These are phyloP conservation scores for Debaryomyces hansenii DNA, from an alignment of 805 yeast species.

Conservation along the genomic window DNA sequence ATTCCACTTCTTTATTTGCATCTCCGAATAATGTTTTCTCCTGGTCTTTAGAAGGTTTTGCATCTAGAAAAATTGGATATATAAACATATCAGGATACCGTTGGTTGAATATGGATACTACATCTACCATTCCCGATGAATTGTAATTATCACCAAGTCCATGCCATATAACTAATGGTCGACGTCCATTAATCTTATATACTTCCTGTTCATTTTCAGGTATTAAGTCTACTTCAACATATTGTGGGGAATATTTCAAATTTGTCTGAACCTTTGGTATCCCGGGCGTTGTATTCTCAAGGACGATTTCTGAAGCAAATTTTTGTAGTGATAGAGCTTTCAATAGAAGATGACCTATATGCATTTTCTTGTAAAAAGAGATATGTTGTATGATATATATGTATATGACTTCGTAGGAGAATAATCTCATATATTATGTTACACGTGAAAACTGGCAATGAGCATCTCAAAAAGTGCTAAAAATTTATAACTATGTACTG, in stretches of 20 bases:
- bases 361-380: background rate
- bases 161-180: slow-evolving; percentile 77
- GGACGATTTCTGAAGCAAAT: background rate
- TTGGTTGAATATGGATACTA: slow-evolving; percentile 40
- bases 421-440: background rate
- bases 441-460: background rate
- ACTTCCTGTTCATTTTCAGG: background rate
- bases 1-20: slow-evolving; percentile 52
- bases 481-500: background rate
- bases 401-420: too few relatives aligned
- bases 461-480: background rate
- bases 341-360: background rate
- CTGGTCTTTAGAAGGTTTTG: slow-evolving; percentile 52
- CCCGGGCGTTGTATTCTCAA: background rate
- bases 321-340: background rate
- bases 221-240: background rate
- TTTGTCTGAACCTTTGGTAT: background rate
- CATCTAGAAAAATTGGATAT: slow-evolving; percentile 53
- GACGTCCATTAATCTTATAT: slow-evolving; percentile 1
- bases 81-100: slow-evolving; percentile 51
- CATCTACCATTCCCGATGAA: slow-evolving; percentile 56
- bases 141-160: slow-evolving; percentile 79
- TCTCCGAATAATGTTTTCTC: slow-evolving; percentile 59
- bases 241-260: background rate
- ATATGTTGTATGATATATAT: too few relatives aligned